Base-by-base conservation (phyloP, 352 stramenopile genomes). In the Globisporangium paroecandrum region DNA sequence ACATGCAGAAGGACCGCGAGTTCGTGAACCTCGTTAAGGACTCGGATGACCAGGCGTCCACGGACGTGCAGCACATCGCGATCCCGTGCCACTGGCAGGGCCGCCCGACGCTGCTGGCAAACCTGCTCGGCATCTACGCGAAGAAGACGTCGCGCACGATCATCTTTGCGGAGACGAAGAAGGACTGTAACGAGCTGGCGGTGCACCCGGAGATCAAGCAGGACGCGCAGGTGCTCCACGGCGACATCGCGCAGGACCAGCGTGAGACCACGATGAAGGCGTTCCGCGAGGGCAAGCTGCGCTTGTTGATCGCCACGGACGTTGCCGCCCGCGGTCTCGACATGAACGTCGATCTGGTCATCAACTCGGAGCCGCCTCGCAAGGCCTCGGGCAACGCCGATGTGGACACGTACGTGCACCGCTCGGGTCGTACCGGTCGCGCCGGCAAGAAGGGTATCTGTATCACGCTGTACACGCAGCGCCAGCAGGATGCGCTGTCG, bases 391-490 rank as follows among this genome's bases (percentile, higher is more conserved):
- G 91, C 34, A 87, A 89, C 64, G 86, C 89, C 1, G 96, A 99
- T 74, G 90, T 96, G 4, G 97, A 99, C 73, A 98, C 97, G 5
- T 99, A 99, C 81, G 95, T 99, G 47, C 98, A 99, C 77, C 89
- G 98, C 55, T 98, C 93, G n/a, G 98, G 98, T 36, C 91, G 98
- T 64, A 98, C 98, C 1, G 98, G 97, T 53, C 91, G 98, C 68
- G 94, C 98, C 25, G 97, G 97, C 32, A 91, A 93, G 66, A 98
- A 97, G 71, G 98, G 98, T 56, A 91, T 98, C 68, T 99, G 98
- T 73, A 94, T 99, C 72, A 99, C 97, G 27, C 86, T 99, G 49
- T 98, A 97, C 76, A 98, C 90, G 27, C 77, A 77, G 15, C 82
- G 85, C 25, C 89, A 98, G 75, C 77, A 78, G 24, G 86, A 94